Percentiles rank a stretch among this genome's conserved stretches.
Conservation (phyloP, 805 yeast species). For the Hanseniaspora mollemarum region DNA sequence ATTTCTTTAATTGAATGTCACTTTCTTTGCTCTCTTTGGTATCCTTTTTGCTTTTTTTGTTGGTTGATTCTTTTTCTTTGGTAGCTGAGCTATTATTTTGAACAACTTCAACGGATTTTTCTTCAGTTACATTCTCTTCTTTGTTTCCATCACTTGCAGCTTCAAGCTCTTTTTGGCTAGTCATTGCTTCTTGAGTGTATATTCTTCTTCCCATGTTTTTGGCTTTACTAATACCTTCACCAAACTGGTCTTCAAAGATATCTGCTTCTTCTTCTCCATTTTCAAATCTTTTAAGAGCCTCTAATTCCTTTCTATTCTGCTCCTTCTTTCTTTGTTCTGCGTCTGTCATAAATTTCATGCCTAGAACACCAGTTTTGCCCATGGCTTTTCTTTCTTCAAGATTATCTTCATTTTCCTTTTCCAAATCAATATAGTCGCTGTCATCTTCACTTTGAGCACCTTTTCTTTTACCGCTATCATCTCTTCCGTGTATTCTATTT, state of each 20-base stretch:
- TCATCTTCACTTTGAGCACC: slow-evolving; percentile 26
- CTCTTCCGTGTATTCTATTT: slow-evolving; percentile 57
- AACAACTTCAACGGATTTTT: slow-evolving; percentile 13
- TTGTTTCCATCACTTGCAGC: slow-evolving; percentile 30
- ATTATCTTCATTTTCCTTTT: slow-evolving; percentile 33
- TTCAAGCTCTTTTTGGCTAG: slow-evolving; percentile 34
- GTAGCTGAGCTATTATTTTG: background rate
- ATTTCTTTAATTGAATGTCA: slow-evolving; percentile 9
- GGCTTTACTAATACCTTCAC: slow-evolving; percentile 37
- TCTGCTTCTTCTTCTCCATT: slow-evolving; percentile 32
- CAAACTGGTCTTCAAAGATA: slow-evolving; percentile 28
- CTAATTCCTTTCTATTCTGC: slow-evolving; percentile 45
- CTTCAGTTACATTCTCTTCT: slow-evolving; percentile 16
- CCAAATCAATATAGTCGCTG: slow-evolving; percentile 42
- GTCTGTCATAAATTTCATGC: slow-evolving; percentile 90
- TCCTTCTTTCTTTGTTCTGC: slow-evolving; percentile 63
- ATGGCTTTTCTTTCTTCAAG: slow-evolving; percentile 34
- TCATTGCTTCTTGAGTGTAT: slow-evolving; percentile 47
- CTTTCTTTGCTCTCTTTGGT: slow-evolving; percentile 4
- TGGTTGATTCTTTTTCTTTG: background rate
- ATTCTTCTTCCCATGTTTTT: slow-evolving; percentile 70
- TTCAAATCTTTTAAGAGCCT: slow-evolving; percentile 40
- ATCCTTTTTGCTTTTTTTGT: slow-evolving; percentile 7
- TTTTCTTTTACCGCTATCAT: slow-evolving; percentile 40
- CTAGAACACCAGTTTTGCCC: slow-evolving; percentile 82